Percentiles rank a stretch among this genome's conserved stretches.
phyloP scores from a whole-genome alignment of 352 stramenopile species.

The Phytophthora foliorum region DNA sequence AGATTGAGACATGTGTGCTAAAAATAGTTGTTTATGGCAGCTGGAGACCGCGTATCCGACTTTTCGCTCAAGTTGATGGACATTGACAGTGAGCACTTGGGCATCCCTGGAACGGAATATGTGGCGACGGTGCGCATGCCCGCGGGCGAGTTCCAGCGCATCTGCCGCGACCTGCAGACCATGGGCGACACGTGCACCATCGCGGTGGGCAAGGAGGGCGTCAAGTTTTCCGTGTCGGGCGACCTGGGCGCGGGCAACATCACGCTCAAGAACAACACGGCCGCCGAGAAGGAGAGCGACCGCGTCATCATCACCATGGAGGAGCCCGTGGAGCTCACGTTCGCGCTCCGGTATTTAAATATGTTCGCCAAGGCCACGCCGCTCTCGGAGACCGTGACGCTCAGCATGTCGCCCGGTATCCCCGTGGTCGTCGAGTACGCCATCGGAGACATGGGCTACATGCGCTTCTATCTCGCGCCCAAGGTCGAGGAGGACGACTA shows the following conservation, averaged over 20 bases:
- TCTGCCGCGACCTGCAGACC: slow-evolving; percentile 98
- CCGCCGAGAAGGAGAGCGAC: slow-evolving; percentile 88
- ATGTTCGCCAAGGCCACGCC: slow-evolving; percentile 99
- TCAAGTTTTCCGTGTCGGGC: slow-evolving; percentile 97
- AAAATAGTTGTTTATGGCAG: slow-evolving; percentile 38
- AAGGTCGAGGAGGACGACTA: slow-evolving; percentile 99
- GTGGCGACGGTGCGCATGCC: slow-evolving; percentile 96
- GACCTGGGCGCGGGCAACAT: slow-evolving; percentile 98
- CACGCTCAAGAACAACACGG: slow-evolving; percentile 92
- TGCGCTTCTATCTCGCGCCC: slow-evolving; percentile 99
- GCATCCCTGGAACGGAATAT: slow-evolving; percentile 99
- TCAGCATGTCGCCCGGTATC: slow-evolving; percentile 98
- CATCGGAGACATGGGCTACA: slow-evolving; percentile 97
- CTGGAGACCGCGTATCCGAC: slow-evolving; percentile 94
- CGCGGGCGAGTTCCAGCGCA: slow-evolving; percentile 97
- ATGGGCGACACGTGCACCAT: slow-evolving; percentile 99
- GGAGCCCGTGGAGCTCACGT: slow-evolving; percentile 98
- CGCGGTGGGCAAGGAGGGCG: slow-evolving; percentile 97
- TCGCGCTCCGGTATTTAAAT: slow-evolving; percentile 99
- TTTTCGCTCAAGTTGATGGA: slow-evolving; percentile 99
- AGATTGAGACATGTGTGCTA: not conserved
- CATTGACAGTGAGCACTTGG: slow-evolving; percentile 99
- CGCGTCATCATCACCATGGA: slow-evolving; percentile 99
- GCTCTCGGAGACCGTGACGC: slow-evolving; percentile 95
- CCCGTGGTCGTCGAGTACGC: slow-evolving; percentile 99